Conservation (phyloP, 2,329 filamentous ascomycete species). For the Purpureocillium takamizusanense region DNA sequence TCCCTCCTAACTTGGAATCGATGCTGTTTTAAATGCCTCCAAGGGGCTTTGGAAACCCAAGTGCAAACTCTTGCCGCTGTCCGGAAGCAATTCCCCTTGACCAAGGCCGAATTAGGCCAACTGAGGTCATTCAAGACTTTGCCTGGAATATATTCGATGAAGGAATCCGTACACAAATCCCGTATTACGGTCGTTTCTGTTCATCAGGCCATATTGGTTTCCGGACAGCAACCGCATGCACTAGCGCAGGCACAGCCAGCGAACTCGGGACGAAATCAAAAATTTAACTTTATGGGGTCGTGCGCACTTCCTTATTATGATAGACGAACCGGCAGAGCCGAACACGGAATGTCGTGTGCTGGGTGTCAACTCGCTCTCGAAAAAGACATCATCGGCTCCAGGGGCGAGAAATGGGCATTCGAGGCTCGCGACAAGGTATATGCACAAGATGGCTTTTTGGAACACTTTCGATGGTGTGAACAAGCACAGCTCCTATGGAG, state of each 20-base stretch:
- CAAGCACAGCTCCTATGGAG: slow-evolving; percentile 21
- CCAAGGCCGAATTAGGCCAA: slow-evolving; percentile 8
- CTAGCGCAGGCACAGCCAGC: slow-evolving; percentile 3
- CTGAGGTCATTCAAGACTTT: slow-evolving; percentile 16
- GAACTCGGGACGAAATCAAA: slow-evolving; percentile 9
- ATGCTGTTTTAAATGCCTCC: slow-evolving; percentile 18
- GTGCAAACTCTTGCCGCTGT: slow-evolving; percentile 10
- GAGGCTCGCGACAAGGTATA: slow-evolving; percentile 17
- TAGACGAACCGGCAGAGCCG: slow-evolving; percentile 12
- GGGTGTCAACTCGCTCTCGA: slow-evolving; percentile 17
- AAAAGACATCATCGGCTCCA: slow-evolving; percentile 3
- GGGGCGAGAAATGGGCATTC: slow-evolving; percentile 7
- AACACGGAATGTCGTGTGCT: slow-evolving; percentile 21
- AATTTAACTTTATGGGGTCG: slow-evolving; percentile 12
- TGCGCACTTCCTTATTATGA: slow-evolving; percentile 16
- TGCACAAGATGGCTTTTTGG: slow-evolving; percentile 18
- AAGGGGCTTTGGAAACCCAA: slow-evolving; percentile 10
- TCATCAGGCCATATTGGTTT: slow-evolving; percentile 11
- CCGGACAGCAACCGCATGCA: slow-evolving; percentile 5
- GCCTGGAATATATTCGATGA: slow-evolving; percentile 8
- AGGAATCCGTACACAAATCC: slow-evolving; percentile 9
- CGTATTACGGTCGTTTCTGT: slow-evolving; percentile 10
- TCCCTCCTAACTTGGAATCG: slow-evolving; percentile 17
- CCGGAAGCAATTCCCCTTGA: slow-evolving; percentile 11
- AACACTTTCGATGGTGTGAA: slow-evolving; percentile 24